Base-by-base conservation (phyloP, 1,284 basidiomycete genomes). In the Cryptococcus jaspeensis region DNA sequence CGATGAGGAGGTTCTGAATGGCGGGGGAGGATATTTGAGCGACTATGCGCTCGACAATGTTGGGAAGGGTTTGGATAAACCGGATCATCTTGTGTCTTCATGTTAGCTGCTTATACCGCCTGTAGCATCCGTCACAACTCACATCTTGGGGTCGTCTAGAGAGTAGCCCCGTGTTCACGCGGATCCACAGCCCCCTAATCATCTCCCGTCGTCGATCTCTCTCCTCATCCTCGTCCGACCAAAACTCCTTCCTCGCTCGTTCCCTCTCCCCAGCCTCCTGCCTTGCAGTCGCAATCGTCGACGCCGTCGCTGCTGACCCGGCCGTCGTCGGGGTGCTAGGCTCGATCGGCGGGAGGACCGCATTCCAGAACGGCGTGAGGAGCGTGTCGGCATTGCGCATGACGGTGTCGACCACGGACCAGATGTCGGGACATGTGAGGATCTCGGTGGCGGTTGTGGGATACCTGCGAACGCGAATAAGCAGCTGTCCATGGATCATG, bases 401-500 rank as follows among this genome's bases (percentile, higher is more conserved):
- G 69, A 94, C 89, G 2, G 90, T 90, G 74, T 95, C 90, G 49
- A 92, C 87, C 66, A 99, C 90, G 20, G 88, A 89, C 88, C 92
- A 96, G 75, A 96, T 87, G 69, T 97, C 94, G 7, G 78, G 89
- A 44, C 59, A 90, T 76, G 92, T 94, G 37, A 99, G 83, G 32
- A 99, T 92, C 77, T 99, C 96, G 16, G 94, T 93, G 16, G 92
- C 89, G 36, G 96, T 85, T 71, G 92, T 91, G 0, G 95, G 93
- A 75, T 94, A 98, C 78, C 93, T 95, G 40, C 11, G 16, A 22
- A 9, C 20, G 6, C 13, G 9, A 39, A 1, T 37, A 38, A 16
- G 16, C 35, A 5, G 16, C 16, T 52, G 20, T 16, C n/a, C n/a
- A n/a, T n/a, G n/a, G n/a, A n/a, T n/a, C n/a, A n/a, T n/a, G n/a